Base-by-base conservation (phyloP, 257 asterid species). In the Echites panduratus region DNA sequence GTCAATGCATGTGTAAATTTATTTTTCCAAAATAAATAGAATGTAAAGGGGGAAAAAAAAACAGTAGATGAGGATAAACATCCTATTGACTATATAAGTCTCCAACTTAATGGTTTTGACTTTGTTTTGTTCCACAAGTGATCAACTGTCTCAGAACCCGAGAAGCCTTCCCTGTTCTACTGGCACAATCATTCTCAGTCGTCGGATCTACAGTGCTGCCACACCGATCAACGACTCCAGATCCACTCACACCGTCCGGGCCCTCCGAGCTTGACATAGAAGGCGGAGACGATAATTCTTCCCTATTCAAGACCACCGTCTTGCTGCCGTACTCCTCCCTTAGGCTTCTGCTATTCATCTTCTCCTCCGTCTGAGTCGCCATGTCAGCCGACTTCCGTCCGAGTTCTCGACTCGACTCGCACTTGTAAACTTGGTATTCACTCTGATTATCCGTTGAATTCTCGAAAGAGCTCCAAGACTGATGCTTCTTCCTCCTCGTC, bases 351-450 rank as follows among this genome's bases (percentile, higher is more conserved):
- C 76, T 52, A 26, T 71, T 43, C 47, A 24, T 24, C 14, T 35
- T 58, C 70, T 66, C 82, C 73, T 74, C 84, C 68, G 82, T 79
- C 79, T 81, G 85, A 3, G 84, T 81, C 8, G 78, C 83, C 19
- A 65, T 75, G 53, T 83, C 87, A 1, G 76, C 73, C 56, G 48
- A 68, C 35, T 68, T 75, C 2, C 61, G 54, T 16, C 82, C 75
- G 43, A 84, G 70, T 41, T 79, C 83, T 29, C 77, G 58, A 16
- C 82, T 77, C 4, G 85, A 81, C 66, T 76, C 83, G 14, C 74
- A 78, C 72, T 79, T 81, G 72, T 57, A 72, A 13, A 81, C 78
- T n/a, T 71, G 70, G 71, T 77, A 71, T 56, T 84, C 85, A 1
- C 65, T 63, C 35, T 32, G 50, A 45, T 68, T 54, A 44, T 29